These are phyloP conservation scores for Protomyces macrosporus DNA, from an alignment of 1,139 yeast species.

Conservation along the genomic window DNA sequence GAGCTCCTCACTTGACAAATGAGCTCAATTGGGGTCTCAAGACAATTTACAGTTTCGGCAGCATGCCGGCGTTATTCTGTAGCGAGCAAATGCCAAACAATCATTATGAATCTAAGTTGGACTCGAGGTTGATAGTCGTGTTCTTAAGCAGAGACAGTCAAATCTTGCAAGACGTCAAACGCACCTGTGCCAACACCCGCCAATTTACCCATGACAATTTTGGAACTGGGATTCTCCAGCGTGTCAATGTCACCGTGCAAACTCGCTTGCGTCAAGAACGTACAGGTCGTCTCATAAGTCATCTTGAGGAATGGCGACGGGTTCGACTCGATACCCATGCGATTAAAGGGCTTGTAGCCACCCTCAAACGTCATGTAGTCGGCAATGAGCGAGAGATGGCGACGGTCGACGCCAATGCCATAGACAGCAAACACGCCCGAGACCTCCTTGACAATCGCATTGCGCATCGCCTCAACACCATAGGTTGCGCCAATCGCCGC, in stretches of 20 bases:
- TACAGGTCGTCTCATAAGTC: constrained; percentile 98
- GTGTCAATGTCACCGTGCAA: constrained; percentile 86
- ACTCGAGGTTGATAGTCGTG: too few species aligned
- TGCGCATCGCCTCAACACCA: constrained; percentile 98
- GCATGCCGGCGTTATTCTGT: too few species aligned
- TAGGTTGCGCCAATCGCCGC: constrained; percentile 84
- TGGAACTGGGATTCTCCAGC: constrained; percentile 89
- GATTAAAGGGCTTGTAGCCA: constrained; percentile 88
- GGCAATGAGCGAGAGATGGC: constrained; percentile 94
- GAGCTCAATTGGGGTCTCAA: too few species aligned
- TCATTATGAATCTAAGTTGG: too few species aligned
- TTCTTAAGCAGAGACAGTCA: background rate
- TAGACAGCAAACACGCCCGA: constrained; percentile 85
- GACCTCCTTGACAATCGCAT: constrained; percentile 93
- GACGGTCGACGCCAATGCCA: constrained; percentile 86
- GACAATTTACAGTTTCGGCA: too few species aligned
- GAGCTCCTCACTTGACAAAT: too few species aligned
- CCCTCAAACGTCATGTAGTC: constrained; percentile 99
- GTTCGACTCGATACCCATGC: constrained; percentile 95
- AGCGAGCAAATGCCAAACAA: too few species aligned
- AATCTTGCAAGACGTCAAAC: constrained; percentile 55
- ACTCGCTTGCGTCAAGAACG: constrained; percentile 93
- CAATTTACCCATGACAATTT: constrained; percentile 87
- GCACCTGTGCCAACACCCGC: constrained; percentile 94
- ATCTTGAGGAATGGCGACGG: constrained; percentile 97